Evolutionary conservation across 1,284 basidiomycete genomes (phyloP), one percentile per base, ranked within the genome.

Genomic region (Ustilago hordei): DNA sequence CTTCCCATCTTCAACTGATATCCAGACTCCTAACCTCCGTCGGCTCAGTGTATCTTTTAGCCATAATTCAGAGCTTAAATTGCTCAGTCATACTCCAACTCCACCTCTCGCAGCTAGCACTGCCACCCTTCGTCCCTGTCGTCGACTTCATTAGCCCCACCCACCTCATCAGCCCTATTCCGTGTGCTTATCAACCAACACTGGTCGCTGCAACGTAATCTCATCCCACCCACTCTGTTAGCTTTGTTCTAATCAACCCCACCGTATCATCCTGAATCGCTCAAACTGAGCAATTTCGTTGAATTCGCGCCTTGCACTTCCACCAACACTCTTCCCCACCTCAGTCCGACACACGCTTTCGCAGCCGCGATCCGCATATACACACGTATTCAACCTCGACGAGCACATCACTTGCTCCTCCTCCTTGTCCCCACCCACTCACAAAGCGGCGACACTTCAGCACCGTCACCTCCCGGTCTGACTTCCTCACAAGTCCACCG

Each of bases 81-180:
- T 48, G 19, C n/a, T 31, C 23, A 48, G 19, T 39, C 9, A 50
- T 28, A 50, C 23, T 50, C 48, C 31, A 13, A 23, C 48, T 31
- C 48, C 19, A 39, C 15, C n/a, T 32, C n/a, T 64, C 17, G 55
- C 47, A 23, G 39, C 35, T 54, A n/a, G 12, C 57, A 47, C 36
- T 34, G 53, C 62, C 43, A 45, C 56, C 36, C 47, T 52, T 45
- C 2, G 13, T 15, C 45, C 13, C 52, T 11, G 31, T 54, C 23
- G 52, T 54, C 34, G 17, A 36, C 52, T 54, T 54, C 52, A 54
- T 54, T n/a, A 8, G 17, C 17, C 35, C 35, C 34, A 5, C 17
- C 15, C 34, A 17, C 31, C 17, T 34, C 34, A 17, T 23, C 8
- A 54, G 19, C 52, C 52, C 52, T 36, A 32, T 19, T 54, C 23